A percentile compares a stretch with the other conserved stretches of the same genome.
These are phyloP conservation scores for Talaromyces sp. DNA, from an alignment of 2,329 filamentous ascomycete species.

Conservation along the genomic window DNA sequence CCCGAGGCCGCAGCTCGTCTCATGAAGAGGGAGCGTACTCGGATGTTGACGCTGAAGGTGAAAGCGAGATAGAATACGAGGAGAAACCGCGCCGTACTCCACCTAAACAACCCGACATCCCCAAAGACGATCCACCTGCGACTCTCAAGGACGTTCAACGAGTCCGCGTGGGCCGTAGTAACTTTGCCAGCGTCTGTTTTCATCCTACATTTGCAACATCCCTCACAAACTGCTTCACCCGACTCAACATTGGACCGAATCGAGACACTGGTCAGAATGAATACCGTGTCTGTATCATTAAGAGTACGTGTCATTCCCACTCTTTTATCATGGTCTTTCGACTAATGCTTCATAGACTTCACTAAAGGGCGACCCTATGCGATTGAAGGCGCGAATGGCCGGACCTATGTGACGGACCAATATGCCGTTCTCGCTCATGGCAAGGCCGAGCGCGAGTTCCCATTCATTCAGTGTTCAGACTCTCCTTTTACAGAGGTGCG, in stretches of 20 bases:
- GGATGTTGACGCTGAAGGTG: constrained; percentile 64
- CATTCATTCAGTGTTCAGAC: constrained; percentile 88
- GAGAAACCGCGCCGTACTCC: constrained; percentile 55
- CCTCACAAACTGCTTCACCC: constrained; percentile 79
- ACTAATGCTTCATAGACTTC: constrained; percentile 60
- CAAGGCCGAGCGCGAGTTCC: constrained; percentile 78
- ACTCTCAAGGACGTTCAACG: constrained; percentile 80
- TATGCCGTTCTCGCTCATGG: constrained; percentile 82
- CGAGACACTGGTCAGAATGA: constrained; percentile 68
- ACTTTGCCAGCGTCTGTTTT: constrained; percentile 89
- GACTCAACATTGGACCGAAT: constrained; percentile 79
- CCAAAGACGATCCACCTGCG: constrained; percentile 67
- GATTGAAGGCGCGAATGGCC: constrained; percentile 70
- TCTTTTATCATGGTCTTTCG: background rate
- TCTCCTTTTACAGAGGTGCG: constrained; percentile 76
- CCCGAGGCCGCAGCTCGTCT: constrained; percentile 62
- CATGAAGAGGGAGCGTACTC: constrained; percentile 61
- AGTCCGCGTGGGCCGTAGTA: constrained; percentile 76
- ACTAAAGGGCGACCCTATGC: constrained; percentile 77
- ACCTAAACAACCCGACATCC: constrained; percentile 31
- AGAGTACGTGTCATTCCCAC: constrained; percentile 53
- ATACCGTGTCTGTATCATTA: constrained; percentile 87
- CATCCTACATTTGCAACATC: constrained; percentile 83
- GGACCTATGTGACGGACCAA: constrained; percentile 77
- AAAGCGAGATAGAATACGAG: constrained; percentile 79